Conservation (phyloP, 345 rosid species). For the Linum trigynum region DNA sequence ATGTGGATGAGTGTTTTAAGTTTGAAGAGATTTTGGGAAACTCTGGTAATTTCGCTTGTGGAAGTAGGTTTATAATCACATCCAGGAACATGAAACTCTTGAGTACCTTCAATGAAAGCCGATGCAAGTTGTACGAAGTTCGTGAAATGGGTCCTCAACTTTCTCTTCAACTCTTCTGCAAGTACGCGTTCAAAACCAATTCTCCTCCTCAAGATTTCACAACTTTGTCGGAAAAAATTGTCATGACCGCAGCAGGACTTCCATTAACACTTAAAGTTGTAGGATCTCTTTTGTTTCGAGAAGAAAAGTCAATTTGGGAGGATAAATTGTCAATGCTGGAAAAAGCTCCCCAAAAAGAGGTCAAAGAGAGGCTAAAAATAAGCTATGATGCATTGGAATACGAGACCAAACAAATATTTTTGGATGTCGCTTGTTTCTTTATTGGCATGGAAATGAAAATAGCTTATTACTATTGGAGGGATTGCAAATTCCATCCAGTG, state of each 20-base stretch:
- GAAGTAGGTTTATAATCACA: conserved; percentile 48
- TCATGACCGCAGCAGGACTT: conserved; percentile 32
- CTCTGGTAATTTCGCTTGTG: conserved; percentile 35
- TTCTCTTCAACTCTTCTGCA: conserved; percentile 46
- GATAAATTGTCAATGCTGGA: conserved; percentile 34
- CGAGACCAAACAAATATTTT: conserved; percentile 40
- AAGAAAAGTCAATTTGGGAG: conserved; percentile 42
- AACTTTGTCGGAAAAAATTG: conserved; percentile 31
- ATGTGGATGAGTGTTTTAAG: conserved; percentile 37
- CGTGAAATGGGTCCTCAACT: conserved; percentile 22
- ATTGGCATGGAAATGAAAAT: conserved; percentile 31
- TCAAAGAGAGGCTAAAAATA: conserved; percentile 39
- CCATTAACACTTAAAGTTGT: conserved; percentile 70
- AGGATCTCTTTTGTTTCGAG: conserved; percentile 52
- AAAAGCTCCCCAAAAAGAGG: conserved; percentile 16
- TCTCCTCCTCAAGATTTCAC: conserved; percentile 27
- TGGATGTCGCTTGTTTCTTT: conserved; percentile 71
- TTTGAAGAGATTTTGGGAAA: conserved; percentile 39
- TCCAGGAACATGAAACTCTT: conserved; percentile 42
- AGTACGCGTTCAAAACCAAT: conserved; percentile 47
- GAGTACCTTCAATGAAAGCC: conserved; percentile 15
- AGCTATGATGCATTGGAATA: conserved; percentile 45
- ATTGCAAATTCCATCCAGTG: conserved; percentile 48
- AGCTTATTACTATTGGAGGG: conserved; percentile 36
- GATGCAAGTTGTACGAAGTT: conserved; percentile 33